A percentile compares a stretch with the other conserved stretches of the same genome.
Evolutionary conservation across 1,284 basidiomycete genomes (phyloP).

Genomic region (Trichosporon asahii): DNA sequence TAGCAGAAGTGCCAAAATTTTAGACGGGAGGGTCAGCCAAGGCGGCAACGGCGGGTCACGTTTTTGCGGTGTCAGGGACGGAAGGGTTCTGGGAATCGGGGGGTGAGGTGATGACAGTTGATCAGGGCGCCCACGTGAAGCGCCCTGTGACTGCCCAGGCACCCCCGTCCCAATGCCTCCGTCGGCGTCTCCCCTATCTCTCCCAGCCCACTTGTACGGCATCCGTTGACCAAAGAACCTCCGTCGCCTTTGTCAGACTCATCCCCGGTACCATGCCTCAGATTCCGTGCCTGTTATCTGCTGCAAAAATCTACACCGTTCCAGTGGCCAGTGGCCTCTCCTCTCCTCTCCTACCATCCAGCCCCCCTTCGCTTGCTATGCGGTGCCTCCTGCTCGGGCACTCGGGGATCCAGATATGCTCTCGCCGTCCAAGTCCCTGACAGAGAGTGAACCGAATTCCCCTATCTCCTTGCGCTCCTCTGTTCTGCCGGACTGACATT

Average conservation of each 20-base stretch:
- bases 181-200: conserved; percentile 1
- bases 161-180: background rate
- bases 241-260: background rate
- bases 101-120: background rate
- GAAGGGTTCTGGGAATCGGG: background rate
- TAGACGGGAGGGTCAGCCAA: background rate
- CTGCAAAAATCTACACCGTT: background rate
- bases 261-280: background rate
- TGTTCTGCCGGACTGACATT: background rate
- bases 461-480: background rate
- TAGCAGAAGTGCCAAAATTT: background rate
- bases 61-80: background rate
- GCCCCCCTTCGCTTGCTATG: background rate
- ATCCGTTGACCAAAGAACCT: background rate
- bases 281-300: background rate
- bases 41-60: conserved; percentile 2
- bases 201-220: conserved; percentile 4
- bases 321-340: conserved; percentile 1
- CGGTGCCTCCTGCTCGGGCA: background rate
- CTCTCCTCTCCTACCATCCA: background rate
- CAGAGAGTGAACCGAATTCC: background rate
- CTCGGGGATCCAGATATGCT: conserved; percentile 6
- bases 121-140: conserved; percentile 7
- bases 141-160: conserved; percentile 5
- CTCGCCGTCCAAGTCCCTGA: conserved; percentile 4